Base-by-base conservation (phyloP, 352 stramenopile genomes). In the Globisporangium paroecandrum region DNA sequence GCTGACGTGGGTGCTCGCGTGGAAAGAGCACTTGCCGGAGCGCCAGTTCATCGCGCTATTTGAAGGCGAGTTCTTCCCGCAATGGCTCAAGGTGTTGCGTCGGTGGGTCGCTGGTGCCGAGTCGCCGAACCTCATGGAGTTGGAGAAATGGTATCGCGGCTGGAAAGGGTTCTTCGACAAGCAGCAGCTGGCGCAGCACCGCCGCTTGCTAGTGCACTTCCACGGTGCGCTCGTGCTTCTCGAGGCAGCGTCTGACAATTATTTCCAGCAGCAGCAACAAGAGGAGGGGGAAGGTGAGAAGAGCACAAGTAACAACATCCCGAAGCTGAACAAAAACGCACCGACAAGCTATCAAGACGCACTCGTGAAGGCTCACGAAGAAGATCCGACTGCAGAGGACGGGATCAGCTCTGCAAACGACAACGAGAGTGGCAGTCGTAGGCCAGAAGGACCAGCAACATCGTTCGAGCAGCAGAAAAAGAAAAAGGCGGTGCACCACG, bases 41-140 rank as follows among this genome's bases (percentile, higher is more conserved):
- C 79, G 83, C 0, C 89, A 97, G 61, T 81, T 94, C 58, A 75
- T 94, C 36, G 84, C 87, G 25, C 72, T 97, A 2, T 77, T 98
- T 25, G 91, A 97, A 72, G 91, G 89, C 9, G 92, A 97, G 61
- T 97, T 98, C 59, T 97, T 98, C 59, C 87, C 89, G 0, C 90
- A 95, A 66, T 98, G 92, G 92, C 82, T 97, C 13, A 81, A 83
- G 20, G 84, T 93, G 18, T 70, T 98, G 56, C 87, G 82, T 15
- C 77, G 77, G 56, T 98, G 92, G 92, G 74, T 97, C 3, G 56
- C 54, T 4, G 10, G 29, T 0, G 57, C 63, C 18, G 70, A 73
- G 5, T 73, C 74, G 3, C 76, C 81, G 3, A 74, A 80, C 58
- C 62, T 96, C 43, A 49, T 54, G 1, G 90, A 97, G 66, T 67